Base-by-base conservation (phyloP, 768 basidiomycete genomes). In the Lactarius indigo region DNA sequence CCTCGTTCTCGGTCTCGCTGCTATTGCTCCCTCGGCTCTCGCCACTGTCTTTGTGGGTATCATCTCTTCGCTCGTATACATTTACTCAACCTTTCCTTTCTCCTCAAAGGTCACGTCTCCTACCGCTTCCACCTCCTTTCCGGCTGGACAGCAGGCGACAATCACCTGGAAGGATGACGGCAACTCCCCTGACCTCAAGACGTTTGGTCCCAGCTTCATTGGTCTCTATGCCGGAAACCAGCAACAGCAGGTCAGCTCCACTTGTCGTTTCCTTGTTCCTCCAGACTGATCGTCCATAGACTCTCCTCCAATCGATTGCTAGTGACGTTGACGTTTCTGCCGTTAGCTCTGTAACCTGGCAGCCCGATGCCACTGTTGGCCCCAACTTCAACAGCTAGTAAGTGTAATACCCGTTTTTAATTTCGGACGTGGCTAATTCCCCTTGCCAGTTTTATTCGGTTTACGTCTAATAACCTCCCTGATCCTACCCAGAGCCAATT, bases 381-480 rank as follows among this genome's bases (percentile, higher is more conserved):
- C 84, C 88, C 18, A 77, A 85, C 74, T 75, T 79, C 71, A 50
- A 61, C 56, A 72, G 83, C 74, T 91, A 91, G 87, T 90, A 65
- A 44, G 84, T 28, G 0, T 12, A 41, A 7, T 37, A 33, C 35
- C 1, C 23, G 13, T n/a, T 60, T 31, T 3, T 41, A 30, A 17
- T 17, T 5, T 3, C 17, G 17, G 42, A 18, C 23, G 5, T 12
- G 5, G 5, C 23, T 28, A 26, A 50, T 28, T 15, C 6, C 7
- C 12, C 39, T 44, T 28, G 44, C 2, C 65, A 91, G 90, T 80
- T 95, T 95, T 80, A 83, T 95, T 73, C 90, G 91, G 57, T 78
- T 90, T 72, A 83, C 89, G 65, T 92, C 92, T 0, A 69, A 81
- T 41, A 71, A 42, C 62, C 70, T 84, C 54, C 88, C 81, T 74